A percentile compares a stretch with the other conserved stretches of the same genome.
Evolutionary conservation across 2,329 filamentous ascomycete species (phyloP).

Genomic region (Neoarthrinium moseri): DNA sequence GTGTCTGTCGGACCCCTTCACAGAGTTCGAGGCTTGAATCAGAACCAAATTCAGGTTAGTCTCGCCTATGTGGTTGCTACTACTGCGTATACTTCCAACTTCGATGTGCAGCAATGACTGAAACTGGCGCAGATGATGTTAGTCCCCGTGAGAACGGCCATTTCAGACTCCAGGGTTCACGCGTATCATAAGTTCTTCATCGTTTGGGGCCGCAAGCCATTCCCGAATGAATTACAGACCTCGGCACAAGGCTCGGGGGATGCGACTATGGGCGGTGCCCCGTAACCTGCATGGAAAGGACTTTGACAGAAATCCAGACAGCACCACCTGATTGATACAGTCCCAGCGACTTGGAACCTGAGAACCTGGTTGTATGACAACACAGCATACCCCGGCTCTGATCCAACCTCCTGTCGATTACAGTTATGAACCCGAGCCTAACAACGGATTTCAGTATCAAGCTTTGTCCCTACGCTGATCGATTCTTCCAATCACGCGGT

Average conservation of each 20-base stretch:
- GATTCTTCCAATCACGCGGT: too few relatives aligned
- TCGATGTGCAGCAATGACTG: neutral
- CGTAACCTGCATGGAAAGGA: too few relatives aligned
- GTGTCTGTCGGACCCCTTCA: slow-evolving; percentile 41
- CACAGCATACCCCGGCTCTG: too few relatives aligned
- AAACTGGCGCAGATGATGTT: slow-evolving; percentile 38
- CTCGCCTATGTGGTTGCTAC: neutral
- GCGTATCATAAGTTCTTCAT: slow-evolving; percentile 49
- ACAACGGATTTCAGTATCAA: too few relatives aligned
- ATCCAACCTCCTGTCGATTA: too few relatives aligned
- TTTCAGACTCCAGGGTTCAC: slow-evolving; percentile 46
- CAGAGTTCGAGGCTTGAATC: slow-evolving; percentile 36
- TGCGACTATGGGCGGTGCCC: neutral
- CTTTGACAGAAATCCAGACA: too few relatives aligned
- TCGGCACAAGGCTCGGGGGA: neutral
- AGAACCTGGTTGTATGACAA: too few relatives aligned
- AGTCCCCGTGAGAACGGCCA: slow-evolving; percentile 46
- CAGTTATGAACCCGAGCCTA: too few relatives aligned
- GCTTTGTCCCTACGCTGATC: too few relatives aligned
- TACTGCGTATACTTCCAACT: too few relatives aligned
- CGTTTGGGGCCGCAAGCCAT: slow-evolving; percentile 51
- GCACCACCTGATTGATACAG: too few relatives aligned
- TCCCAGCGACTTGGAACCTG: too few relatives aligned
- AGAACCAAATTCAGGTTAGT: slow-evolving; percentile 49
- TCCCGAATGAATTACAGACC: slow-evolving; percentile 27